Evolutionary conservation across 1,284 basidiomycete genomes (phyloP), one percentile per base, ranked within the genome.

Genomic region (Albatrellus sp.): DNA sequence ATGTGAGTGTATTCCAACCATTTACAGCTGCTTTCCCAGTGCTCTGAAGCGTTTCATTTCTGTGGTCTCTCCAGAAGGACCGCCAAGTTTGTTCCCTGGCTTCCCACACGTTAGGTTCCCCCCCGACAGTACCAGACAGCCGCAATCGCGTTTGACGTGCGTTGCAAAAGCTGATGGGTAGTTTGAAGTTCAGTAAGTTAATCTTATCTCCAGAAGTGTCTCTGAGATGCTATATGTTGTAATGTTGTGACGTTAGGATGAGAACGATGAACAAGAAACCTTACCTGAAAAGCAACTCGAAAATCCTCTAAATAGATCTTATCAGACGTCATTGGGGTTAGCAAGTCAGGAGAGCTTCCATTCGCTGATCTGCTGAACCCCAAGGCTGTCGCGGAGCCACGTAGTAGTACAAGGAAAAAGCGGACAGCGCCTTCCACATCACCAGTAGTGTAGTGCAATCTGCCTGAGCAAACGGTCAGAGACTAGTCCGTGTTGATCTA

Each of bases 301-400:
- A 89, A 88, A 58, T 89, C 86, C 46, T 87, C 85, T 14, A 89
- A 56, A 50, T 75, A 81, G 1, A 81, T 64, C 50, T 77, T 80
- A 52, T 84, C 80, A 33, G 68, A 48, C 8, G 32, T n/a, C 24
- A 37, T 41, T 2, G 42, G 37, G 35, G 48, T 42, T 12, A 31
- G 20, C 40, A 37, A 40, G 29, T 51, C 57, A 50, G 40, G 48
- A 5, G 29, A 41, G 7, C 53, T 48, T 4, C 56, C 57, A 37
- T 56, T 55, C 12, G 46, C 45, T 28, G 47, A 16, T 5, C 50
- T 50, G 35, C 20, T 13, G 14, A 30, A 13, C 59, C 44, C 51
- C 42, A 29, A 51, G 44, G 45, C 14, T 2, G 28, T 28, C 46
- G 46, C 24, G 7, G 59, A 53, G 1, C 70, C 69, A 45, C 65